Evolutionary conservation across 805 yeast species (phyloP).

Genomic region (Ascoidea asiatica): DNA sequence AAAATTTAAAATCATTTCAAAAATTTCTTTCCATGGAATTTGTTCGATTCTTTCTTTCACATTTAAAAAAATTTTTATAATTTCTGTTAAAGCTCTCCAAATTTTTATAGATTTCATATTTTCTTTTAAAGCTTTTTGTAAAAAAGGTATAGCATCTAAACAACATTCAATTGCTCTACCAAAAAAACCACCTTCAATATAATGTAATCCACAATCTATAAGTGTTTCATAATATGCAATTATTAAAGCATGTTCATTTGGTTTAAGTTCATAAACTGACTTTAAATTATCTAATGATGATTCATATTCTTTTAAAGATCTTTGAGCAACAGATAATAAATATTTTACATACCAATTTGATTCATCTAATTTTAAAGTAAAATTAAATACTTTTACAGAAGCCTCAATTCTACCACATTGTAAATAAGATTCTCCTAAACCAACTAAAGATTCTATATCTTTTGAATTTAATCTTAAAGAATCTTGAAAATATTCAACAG

Average conservation of each 20-base stretch:
- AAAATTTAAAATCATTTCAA: constrained; percentile 12
- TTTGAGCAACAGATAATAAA: constrained; percentile 50
- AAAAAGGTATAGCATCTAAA: constrained; percentile 27
- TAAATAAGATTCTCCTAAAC: constrained; percentile 91
- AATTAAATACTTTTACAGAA: constrained; percentile 66
- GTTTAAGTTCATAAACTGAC: constrained; percentile 25
- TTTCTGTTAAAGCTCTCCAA: constrained; percentile 56
- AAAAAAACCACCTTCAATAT: constrained; percentile 46
- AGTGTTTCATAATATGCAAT: constrained; percentile 44
- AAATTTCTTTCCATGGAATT: constrained; percentile 33
- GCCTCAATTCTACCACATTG: constrained; percentile 81
- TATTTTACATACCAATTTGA: constrained; percentile 49
- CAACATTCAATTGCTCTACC: constrained; percentile 32
- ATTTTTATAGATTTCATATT: constrained; percentile 31
- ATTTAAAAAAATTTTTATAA: constrained; percentile 35
- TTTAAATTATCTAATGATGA: constrained; percentile 39
- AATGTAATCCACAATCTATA: constrained; percentile 36
- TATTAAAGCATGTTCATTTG: constrained; percentile 36
- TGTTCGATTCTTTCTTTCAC: constrained; percentile 38
- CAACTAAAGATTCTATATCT: constrained; percentile 81
- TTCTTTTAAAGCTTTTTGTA: constrained; percentile 22
- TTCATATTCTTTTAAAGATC: constrained; percentile 52
- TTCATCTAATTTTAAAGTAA: constrained; percentile 42
- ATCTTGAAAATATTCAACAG: constrained; percentile 81
- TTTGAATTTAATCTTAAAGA: constrained; percentile 55